Evolutionary conservation across 352 stramenopile genomes (phyloP).

Genomic region (Pythium apleroticum): DNA sequence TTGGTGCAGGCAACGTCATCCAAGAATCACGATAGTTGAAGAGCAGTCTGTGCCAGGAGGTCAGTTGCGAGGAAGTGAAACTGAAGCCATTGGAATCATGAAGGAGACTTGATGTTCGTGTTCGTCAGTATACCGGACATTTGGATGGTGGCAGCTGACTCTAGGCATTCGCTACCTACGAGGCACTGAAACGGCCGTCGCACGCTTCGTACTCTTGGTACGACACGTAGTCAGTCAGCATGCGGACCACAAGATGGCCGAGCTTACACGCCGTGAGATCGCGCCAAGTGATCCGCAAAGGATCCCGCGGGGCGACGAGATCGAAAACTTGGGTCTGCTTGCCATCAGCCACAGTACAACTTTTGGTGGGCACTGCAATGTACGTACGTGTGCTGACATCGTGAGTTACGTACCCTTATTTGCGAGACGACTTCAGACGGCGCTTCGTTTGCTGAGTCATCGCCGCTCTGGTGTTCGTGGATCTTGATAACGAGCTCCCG

Average conservation of each 20-base stretch:
- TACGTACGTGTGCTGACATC: too few relatives aligned
- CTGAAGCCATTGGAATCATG: too few relatives aligned
- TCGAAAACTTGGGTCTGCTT: conserved; percentile 67
- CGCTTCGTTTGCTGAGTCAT: conserved; percentile 11
- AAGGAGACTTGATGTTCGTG: not conserved
- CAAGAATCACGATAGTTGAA: too few relatives aligned
- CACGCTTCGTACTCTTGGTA: conserved; percentile 54
- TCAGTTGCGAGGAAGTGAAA: too few relatives aligned
- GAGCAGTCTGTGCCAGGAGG: too few relatives aligned
- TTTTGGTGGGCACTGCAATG: too few relatives aligned
- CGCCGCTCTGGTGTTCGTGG: conserved; percentile 28
- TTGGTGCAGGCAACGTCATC: too few relatives aligned
- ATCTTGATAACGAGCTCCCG: conserved; percentile 58
- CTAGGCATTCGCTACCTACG: not conserved
- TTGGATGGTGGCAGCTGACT: too few relatives aligned
- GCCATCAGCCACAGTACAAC: not conserved
- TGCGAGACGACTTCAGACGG: conserved; percentile 7
- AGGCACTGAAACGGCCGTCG: conserved; percentile 36
- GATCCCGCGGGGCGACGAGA: conserved; percentile 40
- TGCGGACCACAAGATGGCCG: conserved; percentile 50
- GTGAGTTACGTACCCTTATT: conserved; percentile 34
- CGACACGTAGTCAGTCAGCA: conserved; percentile 61
- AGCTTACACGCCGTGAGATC: conserved; percentile 57
- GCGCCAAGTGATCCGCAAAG: conserved; percentile 51
- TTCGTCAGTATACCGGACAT: too few relatives aligned